Evolutionary conservation across 2,329 filamentous ascomycete species (phyloP).

Genomic region (Aschersonia sp.): DNA sequence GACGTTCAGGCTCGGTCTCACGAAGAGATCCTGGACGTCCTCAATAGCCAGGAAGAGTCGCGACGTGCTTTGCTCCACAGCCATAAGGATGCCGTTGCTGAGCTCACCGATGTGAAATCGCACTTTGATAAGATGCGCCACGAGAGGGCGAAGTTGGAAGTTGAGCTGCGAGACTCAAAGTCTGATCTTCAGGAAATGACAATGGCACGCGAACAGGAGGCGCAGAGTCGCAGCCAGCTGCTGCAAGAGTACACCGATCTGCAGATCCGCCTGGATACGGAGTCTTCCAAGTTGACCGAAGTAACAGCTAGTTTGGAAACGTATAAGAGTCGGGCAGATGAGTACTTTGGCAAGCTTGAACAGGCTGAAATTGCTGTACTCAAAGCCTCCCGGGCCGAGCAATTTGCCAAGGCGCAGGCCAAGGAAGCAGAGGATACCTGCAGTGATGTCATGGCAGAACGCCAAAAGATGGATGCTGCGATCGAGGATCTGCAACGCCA

Average conservation of each 20-base stretch:
- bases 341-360: conserved; percentile 94
- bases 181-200: conserved; percentile 75
- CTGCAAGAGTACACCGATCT: conserved; percentile 86
- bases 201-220: conserved; percentile 69
- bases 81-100: conserved; percentile 73
- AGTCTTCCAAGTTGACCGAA: conserved; percentile 72
- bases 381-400: conserved; percentile 80
- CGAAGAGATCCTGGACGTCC: conserved; percentile 81
- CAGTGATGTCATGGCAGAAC: conserved; percentile 78
- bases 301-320: conserved; percentile 70
- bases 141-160: conserved; percentile 62
- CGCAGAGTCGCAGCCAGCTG: conserved; percentile 73
- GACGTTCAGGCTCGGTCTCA: conserved; percentile 90
- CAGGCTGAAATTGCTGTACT: conserved; percentile 92
- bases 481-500: conserved; percentile 85
- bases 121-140: conserved; percentile 81
- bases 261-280: conserved; percentile 82
- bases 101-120: conserved; percentile 73
- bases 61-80: conserved; percentile 66
- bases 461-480: conserved; percentile 73
- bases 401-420: conserved; percentile 82
- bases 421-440: conserved; percentile 85
- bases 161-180: conserved; percentile 71
- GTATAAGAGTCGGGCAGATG: conserved; percentile 85
- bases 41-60: conserved; percentile 86